Evolutionary conservation across 78 protist genomes (phyloP).

Genomic region (Emiliania huxleyi): DNA sequence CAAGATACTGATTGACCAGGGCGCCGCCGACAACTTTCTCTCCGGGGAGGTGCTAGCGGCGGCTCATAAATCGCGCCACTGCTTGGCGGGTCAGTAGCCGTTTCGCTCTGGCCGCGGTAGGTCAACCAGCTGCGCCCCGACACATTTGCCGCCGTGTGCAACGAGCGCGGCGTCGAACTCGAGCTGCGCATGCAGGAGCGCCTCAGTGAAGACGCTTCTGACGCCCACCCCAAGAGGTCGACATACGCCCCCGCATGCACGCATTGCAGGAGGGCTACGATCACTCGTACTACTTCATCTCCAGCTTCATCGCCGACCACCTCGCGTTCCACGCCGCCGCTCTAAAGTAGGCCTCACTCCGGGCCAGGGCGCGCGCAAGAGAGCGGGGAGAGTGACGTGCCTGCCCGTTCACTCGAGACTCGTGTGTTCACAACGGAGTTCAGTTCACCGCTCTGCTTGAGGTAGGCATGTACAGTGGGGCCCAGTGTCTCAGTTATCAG

Average conservation of each 20-base stretch:
- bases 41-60: background rate
- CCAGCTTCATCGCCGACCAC: slow-evolving; percentile 45
- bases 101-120: background rate
- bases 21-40: slow-evolving; percentile 1
- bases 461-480: too few species aligned
- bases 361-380: too few species aligned
- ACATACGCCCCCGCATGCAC: too few species aligned
- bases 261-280: slow-evolving; percentile 41
- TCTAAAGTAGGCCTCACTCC: too few species aligned
- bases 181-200: slow-evolving; percentile 25
- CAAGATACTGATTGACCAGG: background rate
- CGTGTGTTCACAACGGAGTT: too few species aligned
- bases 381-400: too few species aligned
- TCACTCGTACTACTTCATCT: slow-evolving; percentile 43
- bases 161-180: background rate
- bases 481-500: too few species aligned
- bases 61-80: too few species aligned
- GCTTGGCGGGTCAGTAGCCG: background rate
- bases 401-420: too few species aligned
- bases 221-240: too few species aligned
- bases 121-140: background rate
- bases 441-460: too few species aligned
- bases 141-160: background rate
- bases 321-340: slow-evolving; percentile 24
- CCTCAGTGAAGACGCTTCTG: too few species aligned